These are phyloP conservation scores for Volvox reticuliferus DNA, from an alignment of 139 green algal genomes.

Conservation along the genomic window DNA sequence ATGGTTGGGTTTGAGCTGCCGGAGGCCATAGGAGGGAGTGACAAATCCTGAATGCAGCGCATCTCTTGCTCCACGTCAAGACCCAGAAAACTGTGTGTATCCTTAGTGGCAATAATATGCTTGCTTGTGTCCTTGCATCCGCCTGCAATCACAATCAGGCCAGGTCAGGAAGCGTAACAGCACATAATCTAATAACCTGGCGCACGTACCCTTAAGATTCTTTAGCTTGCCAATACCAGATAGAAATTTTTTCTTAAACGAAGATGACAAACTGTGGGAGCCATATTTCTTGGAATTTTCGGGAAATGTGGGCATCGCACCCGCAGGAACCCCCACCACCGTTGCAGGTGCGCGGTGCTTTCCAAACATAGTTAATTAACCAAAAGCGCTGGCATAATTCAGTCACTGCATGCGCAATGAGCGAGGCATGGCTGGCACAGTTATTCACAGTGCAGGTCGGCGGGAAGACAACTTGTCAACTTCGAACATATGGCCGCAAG, in stretches of 20 bases:
- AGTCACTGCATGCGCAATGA: background rate
- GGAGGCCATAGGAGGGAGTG: background rate
- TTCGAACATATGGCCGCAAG: no score
- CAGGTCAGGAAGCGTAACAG: background rate
- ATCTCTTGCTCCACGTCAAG: background rate
- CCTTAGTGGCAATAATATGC: background rate
- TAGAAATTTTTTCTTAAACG: conserved; percentile 14
- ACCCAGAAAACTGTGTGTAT: background rate
- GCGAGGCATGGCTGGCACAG: background rate
- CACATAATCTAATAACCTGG: background rate
- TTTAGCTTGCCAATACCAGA: conserved; percentile 7
- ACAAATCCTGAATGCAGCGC: background rate
- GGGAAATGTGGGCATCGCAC: background rate
- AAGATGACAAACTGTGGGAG: background rate
- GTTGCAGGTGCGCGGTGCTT: background rate
- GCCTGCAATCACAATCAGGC: background rate
- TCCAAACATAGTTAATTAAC: conserved; percentile 12
- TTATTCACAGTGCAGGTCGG: background rate
- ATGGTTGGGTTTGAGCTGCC: background rate
- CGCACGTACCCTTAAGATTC: conserved; percentile 6
- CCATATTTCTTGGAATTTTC: background rate
- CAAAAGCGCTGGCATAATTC: background rate
- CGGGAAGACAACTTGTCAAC: background rate
- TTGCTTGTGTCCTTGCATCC: background rate
- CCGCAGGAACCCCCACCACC: conserved; percentile 4